Evolutionary conservation across 441 rosid species (phyloP), one percentile per base, ranked within the genome.

Genomic region (Pelargonium citronellum): DNA sequence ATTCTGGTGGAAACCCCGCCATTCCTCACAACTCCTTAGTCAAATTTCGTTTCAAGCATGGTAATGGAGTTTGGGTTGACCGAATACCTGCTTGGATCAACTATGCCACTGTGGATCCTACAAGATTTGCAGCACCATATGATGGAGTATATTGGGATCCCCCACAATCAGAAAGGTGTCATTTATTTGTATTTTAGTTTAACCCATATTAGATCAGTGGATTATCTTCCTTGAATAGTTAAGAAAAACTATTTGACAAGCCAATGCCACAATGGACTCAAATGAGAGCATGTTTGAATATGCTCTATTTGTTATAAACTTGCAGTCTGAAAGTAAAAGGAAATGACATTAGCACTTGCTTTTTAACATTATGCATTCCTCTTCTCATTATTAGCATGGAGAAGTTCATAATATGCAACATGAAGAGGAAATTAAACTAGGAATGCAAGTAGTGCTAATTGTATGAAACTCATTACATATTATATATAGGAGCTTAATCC

Each of bases 101-200:
- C 73, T 88, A 85, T 81, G 92, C 96, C 19, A 88, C 78, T 53
- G 83, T 75, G 65, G 94, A 90, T 53, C 80, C 89, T 62, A 51
- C 86, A 74, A 79, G 55, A 53, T 90, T 90, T 73, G 96, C 82
- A 71, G 96, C 89, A 55, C 85, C 96, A 24, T 90, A 88, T 85
- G 96, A 90, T 80, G 96, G 94, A 72, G 78, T 90, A 61, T 82
- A 85, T 76, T 90, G 96, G 96, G 94, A 88, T 19, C 96, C 92
- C 7, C 88, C 92, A 5, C 64, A 86, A 71, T 67, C 86, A 20
- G 91, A 88, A 77, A 90, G 96, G 94, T 90, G 76, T 67, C 5
- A 17, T 19, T 30, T 67, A n/a, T 19, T 30, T 67, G 10, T 11
- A 20, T 55, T 66, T 44, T 46, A 16, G 57, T 39, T 75, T 4